Base-by-base conservation (phyloP, 2,329 filamentous ascomycete genomes). In the Rhinocladiella similis region DNA sequence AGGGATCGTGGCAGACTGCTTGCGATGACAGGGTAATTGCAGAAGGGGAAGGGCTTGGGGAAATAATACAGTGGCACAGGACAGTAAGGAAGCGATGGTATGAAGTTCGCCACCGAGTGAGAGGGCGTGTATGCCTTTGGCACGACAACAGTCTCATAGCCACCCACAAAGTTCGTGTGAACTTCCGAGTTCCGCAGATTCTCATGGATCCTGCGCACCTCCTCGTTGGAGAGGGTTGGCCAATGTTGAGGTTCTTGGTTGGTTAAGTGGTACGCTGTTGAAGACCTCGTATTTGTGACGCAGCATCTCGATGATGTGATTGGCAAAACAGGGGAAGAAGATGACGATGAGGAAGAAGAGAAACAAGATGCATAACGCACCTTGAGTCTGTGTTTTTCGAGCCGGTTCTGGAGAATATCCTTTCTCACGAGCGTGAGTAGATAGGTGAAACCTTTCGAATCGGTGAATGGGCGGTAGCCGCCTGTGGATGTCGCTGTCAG, bases 401-500 rank as follows among this genome's bases (percentile, higher is more conserved):
- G 81, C 0, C 72, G 67, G 38, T 80, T 80, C 10, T 75, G 73
- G 3, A 59, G 70, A 38, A 67, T 77, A 70, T 72, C 81, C 67
- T 67, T 68, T 27, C 87, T 82, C 2, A 79, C 78, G 13, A 94
- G 72, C 0, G 78, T 77, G 55, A 89, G 73, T 52, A 85, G 78
- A 71, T 90, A 91, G 3, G 75, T 70, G 68, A 90, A 89, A 47
- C 79, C 81, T 0, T 80, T 80, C 2, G 65, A 53, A 67, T 94
- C 89, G 16, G 71, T 73, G 70, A 88, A 91, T 58, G 89, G 70
- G 57, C 84, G 84, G 66, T 85, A 83, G n/a, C 83, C 74, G 33
- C 77, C 85, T 87, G 55, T 46, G 29, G 55, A 41, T 36, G 35
- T 16, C 43, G 50, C 47, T 52, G 20, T 27, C 27, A 42, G 18